A percentile compares a stretch with the other conserved stretches of the same genome.
Conservation (phyloP, 139 green algal genomes). For the Chlamydomonas schloesseri region DNA sequence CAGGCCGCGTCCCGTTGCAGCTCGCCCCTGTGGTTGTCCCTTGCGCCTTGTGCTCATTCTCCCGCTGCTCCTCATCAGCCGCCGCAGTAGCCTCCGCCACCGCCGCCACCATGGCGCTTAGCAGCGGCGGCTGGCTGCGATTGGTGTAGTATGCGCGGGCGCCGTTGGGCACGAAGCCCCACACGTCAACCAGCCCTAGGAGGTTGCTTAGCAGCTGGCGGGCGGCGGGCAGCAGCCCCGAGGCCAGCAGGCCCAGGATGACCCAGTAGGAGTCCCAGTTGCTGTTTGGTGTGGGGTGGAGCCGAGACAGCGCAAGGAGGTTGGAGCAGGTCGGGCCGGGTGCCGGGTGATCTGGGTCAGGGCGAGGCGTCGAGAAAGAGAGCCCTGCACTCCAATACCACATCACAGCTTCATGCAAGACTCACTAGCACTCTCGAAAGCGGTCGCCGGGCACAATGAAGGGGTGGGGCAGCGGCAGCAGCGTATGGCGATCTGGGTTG, state of each 20-base stretch:
- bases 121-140: conserved; percentile 91
- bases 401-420: no score
- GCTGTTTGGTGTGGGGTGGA: conserved; percentile 59
- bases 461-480: conserved; percentile 83
- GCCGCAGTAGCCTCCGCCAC: background rate
- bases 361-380: no score
- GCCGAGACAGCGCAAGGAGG: no score
- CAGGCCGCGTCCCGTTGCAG: no score
- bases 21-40: no score
- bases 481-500: conserved; percentile 56
- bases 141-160: conserved; percentile 94
- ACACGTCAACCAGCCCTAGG: conserved; percentile 67
- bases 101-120: conserved; percentile 75
- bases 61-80: no score
- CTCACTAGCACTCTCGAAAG: conserved; percentile 87
- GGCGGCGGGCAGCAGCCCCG: conserved; percentile 74
- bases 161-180: conserved; percentile 95
- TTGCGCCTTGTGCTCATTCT: no score
- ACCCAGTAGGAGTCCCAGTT: conserved; percentile 94
- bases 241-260: conserved; percentile 84
- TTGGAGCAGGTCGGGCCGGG: no score
- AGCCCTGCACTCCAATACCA: no score
- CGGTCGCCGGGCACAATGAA: conserved; percentile 88
- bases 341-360: no score
- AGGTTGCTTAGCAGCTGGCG: conserved; percentile 80